Evolutionary conservation across 1,284 basidiomycete genomes (phyloP).

Genomic region (Leccinum subrobustum): DNA sequence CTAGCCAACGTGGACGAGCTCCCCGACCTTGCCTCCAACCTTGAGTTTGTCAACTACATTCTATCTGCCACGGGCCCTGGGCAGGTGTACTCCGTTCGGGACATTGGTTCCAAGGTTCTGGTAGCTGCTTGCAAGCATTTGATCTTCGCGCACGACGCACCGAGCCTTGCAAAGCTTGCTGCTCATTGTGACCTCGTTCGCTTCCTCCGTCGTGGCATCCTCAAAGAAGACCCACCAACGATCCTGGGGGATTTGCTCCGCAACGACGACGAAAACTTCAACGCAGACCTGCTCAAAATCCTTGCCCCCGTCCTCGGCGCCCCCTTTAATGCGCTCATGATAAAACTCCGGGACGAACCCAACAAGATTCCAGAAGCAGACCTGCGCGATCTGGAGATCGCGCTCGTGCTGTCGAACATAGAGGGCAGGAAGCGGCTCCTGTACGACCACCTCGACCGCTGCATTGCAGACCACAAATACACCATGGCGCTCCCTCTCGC

Average conservation of each 20-base stretch:
- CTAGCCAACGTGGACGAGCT: slow-evolving; percentile 2
- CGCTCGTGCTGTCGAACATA: background rate
- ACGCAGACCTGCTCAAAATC: background rate
- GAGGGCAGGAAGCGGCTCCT: slow-evolving; percentile 1
- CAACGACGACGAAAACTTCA: background rate
- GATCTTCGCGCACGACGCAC: background rate
- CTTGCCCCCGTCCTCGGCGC: slow-evolving; percentile 1
- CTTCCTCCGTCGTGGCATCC: slow-evolving; percentile 5
- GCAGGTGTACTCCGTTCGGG: slow-evolving; percentile 1
- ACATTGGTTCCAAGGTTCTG: slow-evolving; percentile 1
- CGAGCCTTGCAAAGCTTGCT: background rate
- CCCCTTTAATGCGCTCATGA: background rate
- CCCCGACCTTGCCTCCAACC: background rate
- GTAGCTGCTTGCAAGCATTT: background rate
- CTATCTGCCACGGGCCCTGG: slow-evolving; percentile 2
- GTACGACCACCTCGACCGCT: slow-evolving; percentile 6
- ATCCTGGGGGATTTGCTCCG: slow-evolving; percentile 1
- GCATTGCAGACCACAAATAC: background rate
- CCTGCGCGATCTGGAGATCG: slow-evolving; percentile 6
- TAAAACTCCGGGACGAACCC: slow-evolving; percentile 1
- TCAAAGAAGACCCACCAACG: slow-evolving; percentile 1
- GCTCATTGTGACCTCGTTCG: background rate
- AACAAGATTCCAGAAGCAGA: slow-evolving; percentile 4
- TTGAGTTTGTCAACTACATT: slow-evolving; percentile 8
- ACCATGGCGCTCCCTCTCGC: slow-evolving; percentile 2